Evolutionary conservation across 2,329 filamentous ascomycete species (phyloP).

Genomic region (Mycosphaerelloides madeirae): DNA sequence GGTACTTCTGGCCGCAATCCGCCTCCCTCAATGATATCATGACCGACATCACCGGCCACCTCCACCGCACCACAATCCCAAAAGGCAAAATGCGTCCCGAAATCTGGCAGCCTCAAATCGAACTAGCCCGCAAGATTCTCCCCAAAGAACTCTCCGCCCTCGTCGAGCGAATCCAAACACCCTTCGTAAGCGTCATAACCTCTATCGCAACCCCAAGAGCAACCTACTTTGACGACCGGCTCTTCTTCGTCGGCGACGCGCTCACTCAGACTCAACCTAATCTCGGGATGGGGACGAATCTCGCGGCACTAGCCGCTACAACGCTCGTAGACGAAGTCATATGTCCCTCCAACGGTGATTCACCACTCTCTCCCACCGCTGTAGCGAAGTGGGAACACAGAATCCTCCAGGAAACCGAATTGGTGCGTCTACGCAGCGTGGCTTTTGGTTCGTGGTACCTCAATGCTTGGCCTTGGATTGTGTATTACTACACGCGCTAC

Average conservation of each 20-base stretch:
- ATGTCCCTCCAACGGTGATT: slow-evolving; percentile 7
- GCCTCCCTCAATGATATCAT: slow-evolving; percentile 24
- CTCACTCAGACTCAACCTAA: slow-evolving; percentile 28
- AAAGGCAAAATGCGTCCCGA: slow-evolving; percentile 26
- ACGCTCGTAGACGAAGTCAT: slow-evolving; percentile 23
- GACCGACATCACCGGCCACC: slow-evolving; percentile 27
- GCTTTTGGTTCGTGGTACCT: slow-evolving; percentile 17
- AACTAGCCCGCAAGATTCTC: slow-evolving; percentile 16
- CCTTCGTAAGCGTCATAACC: slow-evolving; percentile 28
- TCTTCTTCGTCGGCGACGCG: slow-evolving; percentile 31
- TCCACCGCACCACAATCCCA: slow-evolving; percentile 27
- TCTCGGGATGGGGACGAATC: slow-evolving; percentile 24
- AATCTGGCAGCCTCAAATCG: slow-evolving; percentile 27
- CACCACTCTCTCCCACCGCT: slow-evolving; percentile 6
- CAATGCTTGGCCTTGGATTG: slow-evolving; percentile 9
- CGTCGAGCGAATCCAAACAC: slow-evolving; percentile 21
- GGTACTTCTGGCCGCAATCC: slow-evolving; percentile 22
- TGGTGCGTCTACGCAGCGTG: slow-evolving; percentile 8
- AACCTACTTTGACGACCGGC: slow-evolving; percentile 22
- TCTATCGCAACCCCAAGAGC: slow-evolving; percentile 22
- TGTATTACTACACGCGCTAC: slow-evolving; percentile 9
- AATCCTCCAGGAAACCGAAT: slow-evolving; percentile 6
- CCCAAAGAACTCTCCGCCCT: slow-evolving; percentile 25
- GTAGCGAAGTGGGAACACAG: slow-evolving; percentile 20
- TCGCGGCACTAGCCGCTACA: slow-evolving; percentile 22